Percentiles rank a stretch among this genome's conserved stretches.
phyloP scores from a whole-genome alignment of 352 stramenopile species.

The Pythium angustatum region DNA sequence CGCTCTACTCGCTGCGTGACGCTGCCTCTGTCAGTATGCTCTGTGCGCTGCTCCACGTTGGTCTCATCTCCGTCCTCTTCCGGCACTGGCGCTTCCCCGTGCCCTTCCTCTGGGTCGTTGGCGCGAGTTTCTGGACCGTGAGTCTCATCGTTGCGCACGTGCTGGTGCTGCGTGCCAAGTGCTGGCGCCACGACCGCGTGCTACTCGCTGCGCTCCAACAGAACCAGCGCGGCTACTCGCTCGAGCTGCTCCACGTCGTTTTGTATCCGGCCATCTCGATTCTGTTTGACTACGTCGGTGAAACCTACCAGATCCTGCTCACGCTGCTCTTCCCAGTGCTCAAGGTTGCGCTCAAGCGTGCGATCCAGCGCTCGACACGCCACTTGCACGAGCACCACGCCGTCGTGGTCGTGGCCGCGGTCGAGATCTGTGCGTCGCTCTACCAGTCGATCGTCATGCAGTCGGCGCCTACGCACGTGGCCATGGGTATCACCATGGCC shows the following conservation, averaged over 20 bases:
- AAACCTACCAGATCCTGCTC: slow-evolving; percentile 11
- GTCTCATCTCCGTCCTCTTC: not conserved
- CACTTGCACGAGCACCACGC: too few relatives aligned
- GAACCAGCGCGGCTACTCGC: slow-evolving; percentile 1
- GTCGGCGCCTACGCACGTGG: too few relatives aligned
- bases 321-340: slow-evolving; percentile 18
- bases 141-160: not conserved
- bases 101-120: slow-evolving; percentile 12
- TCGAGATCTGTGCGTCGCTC: slow-evolving; percentile 25
- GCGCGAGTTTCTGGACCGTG: not conserved
- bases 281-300: slow-evolving; percentile 13
- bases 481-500: slow-evolving; percentile 19
- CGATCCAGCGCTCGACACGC: not conserved
- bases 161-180: too few relatives aligned
- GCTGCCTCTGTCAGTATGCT: too few relatives aligned
- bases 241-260: slow-evolving; percentile 9
- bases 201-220: not conserved
- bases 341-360: slow-evolving; percentile 20
- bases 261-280: slow-evolving; percentile 27
- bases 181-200: not conserved
- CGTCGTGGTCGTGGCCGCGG: too few relatives aligned
- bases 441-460: too few relatives aligned
- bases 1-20: too few relatives aligned
- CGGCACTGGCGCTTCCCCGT: slow-evolving; percentile 14
- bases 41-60: too few relatives aligned